Percentiles rank a stretch among this genome's conserved stretches.
Evolutionary conservation across 1,284 basidiomycete species (phyloP).

Genomic region (Stereum hirsutum): DNA sequence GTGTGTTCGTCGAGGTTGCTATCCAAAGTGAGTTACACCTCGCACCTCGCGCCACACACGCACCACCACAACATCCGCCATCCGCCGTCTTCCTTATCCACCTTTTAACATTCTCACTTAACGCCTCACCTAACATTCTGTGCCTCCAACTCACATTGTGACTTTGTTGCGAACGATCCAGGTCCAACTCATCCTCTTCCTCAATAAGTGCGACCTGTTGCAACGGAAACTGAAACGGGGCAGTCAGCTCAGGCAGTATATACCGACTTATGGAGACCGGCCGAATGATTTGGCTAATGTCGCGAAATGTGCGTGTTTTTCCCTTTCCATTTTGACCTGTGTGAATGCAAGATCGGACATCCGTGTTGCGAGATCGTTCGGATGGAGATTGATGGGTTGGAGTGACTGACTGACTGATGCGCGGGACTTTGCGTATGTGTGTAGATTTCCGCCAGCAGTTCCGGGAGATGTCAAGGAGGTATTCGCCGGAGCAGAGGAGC

Average conservation of each 20-base stretch:
- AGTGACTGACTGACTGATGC: too few relatives aligned
- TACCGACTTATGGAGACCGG: slow-evolving; percentile 30
- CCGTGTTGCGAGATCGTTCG: too few relatives aligned
- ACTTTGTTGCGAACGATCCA: neutral
- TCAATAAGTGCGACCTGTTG: slow-evolving; percentile 45
- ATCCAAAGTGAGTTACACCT: slow-evolving; percentile 15
- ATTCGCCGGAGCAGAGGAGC: slow-evolving; percentile 38
- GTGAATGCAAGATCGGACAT: neutral
- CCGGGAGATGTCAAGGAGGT: slow-evolving; percentile 27
- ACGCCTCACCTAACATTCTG: neutral
- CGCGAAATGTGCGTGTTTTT: slow-evolving; percentile 21
- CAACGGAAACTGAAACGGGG: slow-evolving; percentile 58
- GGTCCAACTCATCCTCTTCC: slow-evolving; percentile 25
- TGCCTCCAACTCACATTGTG: neutral
- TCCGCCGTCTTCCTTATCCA: neutral
- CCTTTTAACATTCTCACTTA: neutral
- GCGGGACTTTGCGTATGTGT: neutral
- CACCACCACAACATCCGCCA: neutral
- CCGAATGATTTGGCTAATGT: slow-evolving; percentile 26
- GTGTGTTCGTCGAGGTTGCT: slow-evolving; percentile 30
- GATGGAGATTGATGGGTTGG: too few relatives aligned
- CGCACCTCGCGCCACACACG: neutral
- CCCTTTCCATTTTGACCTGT: neutral
- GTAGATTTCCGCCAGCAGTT: slow-evolving; percentile 33
- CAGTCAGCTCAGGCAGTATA: slow-evolving; percentile 45